phyloP scores from a whole-genome alignment of 305 asterid species.

The Rubia peregrina region DNA sequence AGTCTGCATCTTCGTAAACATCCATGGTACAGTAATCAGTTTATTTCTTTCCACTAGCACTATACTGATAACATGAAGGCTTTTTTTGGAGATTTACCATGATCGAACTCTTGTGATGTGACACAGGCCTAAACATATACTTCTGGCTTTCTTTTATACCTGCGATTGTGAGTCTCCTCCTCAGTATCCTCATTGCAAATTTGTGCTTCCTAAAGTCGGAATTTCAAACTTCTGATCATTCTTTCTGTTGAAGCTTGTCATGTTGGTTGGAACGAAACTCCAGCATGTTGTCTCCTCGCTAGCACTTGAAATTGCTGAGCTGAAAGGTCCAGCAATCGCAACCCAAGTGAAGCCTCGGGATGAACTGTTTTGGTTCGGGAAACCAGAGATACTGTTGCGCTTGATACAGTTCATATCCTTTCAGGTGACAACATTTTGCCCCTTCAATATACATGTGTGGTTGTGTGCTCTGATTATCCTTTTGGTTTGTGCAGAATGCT shows the following conservation, averaged over 20 bases:
- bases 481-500: constrained; percentile 54
- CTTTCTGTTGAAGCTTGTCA: constrained; percentile 51
- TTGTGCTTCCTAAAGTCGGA: background rate
- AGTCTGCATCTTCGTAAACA: constrained; percentile 54
- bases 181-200: background rate
- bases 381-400: constrained; percentile 71
- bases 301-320: constrained; percentile 75
- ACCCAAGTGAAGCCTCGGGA: constrained; percentile 83
- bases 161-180: constrained; percentile 53
- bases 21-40: constrained; percentile 63
- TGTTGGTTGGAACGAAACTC: constrained; percentile 87
- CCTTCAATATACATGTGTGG: background rate
- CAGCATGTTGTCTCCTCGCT: constrained; percentile 80
- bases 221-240: constrained; percentile 19
- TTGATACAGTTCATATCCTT: constrained; percentile 84
- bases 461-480: background rate
- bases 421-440: constrained; percentile 42
- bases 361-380: constrained; percentile 84
- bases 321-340: constrained; percentile 38
- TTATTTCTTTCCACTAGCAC: too few relatives aligned
- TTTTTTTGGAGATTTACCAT: constrained; percentile 5
- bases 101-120: constrained; percentile 4
- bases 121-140: constrained; percentile 78
- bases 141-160: constrained; percentile 93
- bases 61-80: too few relatives aligned